Evolutionary conservation across 2,329 filamentous ascomycete genomes (phyloP), one percentile per base, ranked within the genome.

Genomic region (Botrytis fabae): DNA sequence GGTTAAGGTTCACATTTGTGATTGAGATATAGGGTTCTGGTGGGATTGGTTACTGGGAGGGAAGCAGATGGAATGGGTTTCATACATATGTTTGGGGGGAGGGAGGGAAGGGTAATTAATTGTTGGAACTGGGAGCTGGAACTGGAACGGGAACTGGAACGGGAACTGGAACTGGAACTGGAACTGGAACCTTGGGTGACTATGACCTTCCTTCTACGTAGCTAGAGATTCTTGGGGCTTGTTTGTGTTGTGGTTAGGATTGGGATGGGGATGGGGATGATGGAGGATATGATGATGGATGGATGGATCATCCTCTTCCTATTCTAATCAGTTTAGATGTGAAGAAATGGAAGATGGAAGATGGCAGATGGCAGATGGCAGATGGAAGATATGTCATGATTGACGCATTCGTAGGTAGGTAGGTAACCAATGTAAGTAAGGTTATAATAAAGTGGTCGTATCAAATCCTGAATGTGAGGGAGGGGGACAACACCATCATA

Each of bases 321-420:
- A n/a, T 42, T 40, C 28, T 25, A 28, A n/a, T 40, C 59, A 3
- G 22, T 61, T 6, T 8, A 62, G 22, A 62, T n/a, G 60, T 42
- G 38, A 42, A 42, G 60, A 63, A 6, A 42, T 62, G 60, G 35
- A 38, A 38, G 35, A 38, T 38, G 35, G 35, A 38, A 38, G 35
- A 38, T 5, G 32, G 32, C 2, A 32, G 3, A 38, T 38, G 35
- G 35, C 4, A 38, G 35, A 38, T 38, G 32, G 32, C 2, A 32
- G 32, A 38, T 38, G 35, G 38, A 42, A 42, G 60, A 63, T 10
- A 62, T 62, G 60, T 28, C 60, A 42, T 63, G 60, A 63, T 63
- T 63, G 38, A 63, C 38, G 38, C 44, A 63, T 40, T 4, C 28
- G 35, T 38, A 38, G 35, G 35, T 38, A 38, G 35, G 35, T 38